These are phyloP conservation scores for Amphibolis antarctica DNA, from an alignment of 106 monocot genomes.

Conservation along the genomic window DNA sequence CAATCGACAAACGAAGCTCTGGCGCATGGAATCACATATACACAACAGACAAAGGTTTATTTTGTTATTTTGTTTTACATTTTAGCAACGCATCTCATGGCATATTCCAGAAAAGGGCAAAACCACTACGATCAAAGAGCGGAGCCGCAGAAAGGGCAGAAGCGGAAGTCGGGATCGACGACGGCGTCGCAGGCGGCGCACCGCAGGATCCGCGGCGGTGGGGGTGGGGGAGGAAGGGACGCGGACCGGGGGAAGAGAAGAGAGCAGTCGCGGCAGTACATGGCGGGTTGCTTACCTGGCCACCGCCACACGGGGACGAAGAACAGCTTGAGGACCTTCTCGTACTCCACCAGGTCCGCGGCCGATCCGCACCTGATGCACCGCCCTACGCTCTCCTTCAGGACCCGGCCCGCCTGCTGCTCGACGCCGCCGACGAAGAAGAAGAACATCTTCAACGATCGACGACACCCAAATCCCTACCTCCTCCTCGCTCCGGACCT, in stretches of 20 bases:
- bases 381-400: conserved; percentile 35
- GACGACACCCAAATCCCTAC: not conserved
- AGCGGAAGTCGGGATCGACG: conserved; percentile 43
- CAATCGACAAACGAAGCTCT: too few relatives aligned
- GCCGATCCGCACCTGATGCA: conserved; percentile 48
- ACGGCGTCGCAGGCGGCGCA: conserved; percentile 34
- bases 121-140: conserved; percentile 35
- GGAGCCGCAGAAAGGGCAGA: conserved; percentile 67
- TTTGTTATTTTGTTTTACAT: too few relatives aligned
- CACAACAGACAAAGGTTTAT: too few relatives aligned
- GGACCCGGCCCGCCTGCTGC: conserved; percentile 35
- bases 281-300: conserved; percentile 26
- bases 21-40: too few relatives aligned
- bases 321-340: conserved; percentile 77
- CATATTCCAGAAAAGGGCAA: too few relatives aligned
- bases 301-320: conserved; percentile 68
- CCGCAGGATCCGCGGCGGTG: not conserved
- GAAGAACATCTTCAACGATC: conserved; percentile 28
- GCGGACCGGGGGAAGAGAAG: conserved; percentile 35
- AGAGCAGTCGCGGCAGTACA: conserved; percentile 34
- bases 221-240: conserved; percentile 4
- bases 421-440: conserved; percentile 63
- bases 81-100: too few relatives aligned
- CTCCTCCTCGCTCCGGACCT: not conserved
- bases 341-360: conserved; percentile 49